A percentile compares a stretch with the other conserved stretches of the same genome.
These are phyloP conservation scores for Phytophthora pinifolia DNA, from an alignment of 352 stramenopile species.

Conservation along the genomic window DNA sequence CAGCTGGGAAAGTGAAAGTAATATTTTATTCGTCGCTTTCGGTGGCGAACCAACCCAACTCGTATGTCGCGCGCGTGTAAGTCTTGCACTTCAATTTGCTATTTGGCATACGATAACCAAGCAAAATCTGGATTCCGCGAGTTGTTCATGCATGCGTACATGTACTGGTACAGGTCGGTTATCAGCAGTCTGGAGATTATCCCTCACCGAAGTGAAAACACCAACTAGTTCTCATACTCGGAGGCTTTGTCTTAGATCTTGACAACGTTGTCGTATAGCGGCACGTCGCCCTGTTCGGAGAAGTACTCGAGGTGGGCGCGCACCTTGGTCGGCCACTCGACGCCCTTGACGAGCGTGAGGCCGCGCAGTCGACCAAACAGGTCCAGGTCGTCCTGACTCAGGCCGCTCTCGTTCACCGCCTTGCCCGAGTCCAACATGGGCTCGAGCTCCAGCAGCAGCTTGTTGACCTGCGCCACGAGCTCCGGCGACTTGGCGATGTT, in stretches of 20 bases:
- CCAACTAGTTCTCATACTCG: too few species aligned
- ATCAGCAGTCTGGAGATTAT: too few species aligned
- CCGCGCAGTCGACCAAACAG: constrained; percentile 49
- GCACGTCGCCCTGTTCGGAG: constrained; percentile 40
- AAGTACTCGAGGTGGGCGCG: constrained; percentile 51
- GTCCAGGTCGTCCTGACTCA: constrained; percentile 62
- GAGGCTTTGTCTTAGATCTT: constrained; percentile 32
- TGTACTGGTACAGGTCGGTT: too few species aligned
- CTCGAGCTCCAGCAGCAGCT: constrained; percentile 37
- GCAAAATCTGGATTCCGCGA: too few species aligned
- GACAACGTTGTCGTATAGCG: constrained; percentile 50
- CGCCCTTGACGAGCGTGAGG: constrained; percentile 54
- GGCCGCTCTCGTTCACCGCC: constrained; percentile 38
- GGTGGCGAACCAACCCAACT: too few species aligned
- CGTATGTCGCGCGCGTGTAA: too few species aligned
- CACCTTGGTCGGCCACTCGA: constrained; percentile 50
- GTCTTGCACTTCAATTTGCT: too few species aligned
- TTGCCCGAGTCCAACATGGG: constrained; percentile 38
- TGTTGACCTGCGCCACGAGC: constrained; percentile 43
- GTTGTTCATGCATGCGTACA: too few species aligned
- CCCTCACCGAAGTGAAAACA: too few species aligned
- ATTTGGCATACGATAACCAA: too few species aligned
- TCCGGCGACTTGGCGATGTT: constrained; percentile 39
- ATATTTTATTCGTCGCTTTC: too few species aligned
- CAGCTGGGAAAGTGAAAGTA: too few species aligned